Evolutionary conservation across 768 basidiomycete species (phyloP), one percentile per base, ranked within the genome.

Genomic region (Naganishia friedmannii): DNA sequence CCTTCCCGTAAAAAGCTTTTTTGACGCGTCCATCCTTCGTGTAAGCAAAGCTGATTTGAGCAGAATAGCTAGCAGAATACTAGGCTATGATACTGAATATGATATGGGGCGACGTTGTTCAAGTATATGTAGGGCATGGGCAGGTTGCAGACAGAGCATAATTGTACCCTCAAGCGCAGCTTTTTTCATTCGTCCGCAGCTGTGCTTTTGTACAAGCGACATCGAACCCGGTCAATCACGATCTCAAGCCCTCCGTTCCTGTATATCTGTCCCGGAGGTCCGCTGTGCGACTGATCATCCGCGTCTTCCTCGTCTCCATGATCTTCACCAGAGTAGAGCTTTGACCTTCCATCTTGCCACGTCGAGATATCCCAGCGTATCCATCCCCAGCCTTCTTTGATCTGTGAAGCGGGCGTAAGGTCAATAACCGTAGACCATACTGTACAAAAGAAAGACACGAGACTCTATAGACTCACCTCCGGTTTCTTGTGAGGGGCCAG

Each of bases 401-500:
- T 77, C 77, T 78, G 37, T 0, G 10, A 45, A 54, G 17, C n/a
- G n/a, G n/a, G n/a, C n/a, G n/a, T n/a, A n/a, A n/a, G n/a, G n/a
- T n/a, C n/a, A n/a, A n/a, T n/a, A n/a, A n/a, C n/a, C n/a, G n/a
- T n/a, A n/a, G n/a, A n/a, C n/a, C n/a, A n/a, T n/a, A n/a, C n/a
- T n/a, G n/a, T n/a, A n/a, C n/a, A n/a, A n/a, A n/a, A n/a, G n/a
- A n/a, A n/a, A n/a, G n/a, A n/a, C n/a, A n/a, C n/a, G n/a, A n/a
- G n/a, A n/a, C n/a, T n/a, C 3, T 32, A 39, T 4, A 19, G 34
- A n/a, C 80, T 58, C 72, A 88, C 89, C 80, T 89, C 88, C 23
- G 89, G 89, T 73, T 86, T 89, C 80, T 90, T 91, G 79, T 90
- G 89, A 26, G 89, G 89, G 1, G 88, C 88, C 39, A 89, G 80